Evolutionary conservation across 192 early-diverging fungal genomes (phyloP), one percentile per base, ranked within the genome.

Genomic region (Powellomyces hirtus): DNA sequence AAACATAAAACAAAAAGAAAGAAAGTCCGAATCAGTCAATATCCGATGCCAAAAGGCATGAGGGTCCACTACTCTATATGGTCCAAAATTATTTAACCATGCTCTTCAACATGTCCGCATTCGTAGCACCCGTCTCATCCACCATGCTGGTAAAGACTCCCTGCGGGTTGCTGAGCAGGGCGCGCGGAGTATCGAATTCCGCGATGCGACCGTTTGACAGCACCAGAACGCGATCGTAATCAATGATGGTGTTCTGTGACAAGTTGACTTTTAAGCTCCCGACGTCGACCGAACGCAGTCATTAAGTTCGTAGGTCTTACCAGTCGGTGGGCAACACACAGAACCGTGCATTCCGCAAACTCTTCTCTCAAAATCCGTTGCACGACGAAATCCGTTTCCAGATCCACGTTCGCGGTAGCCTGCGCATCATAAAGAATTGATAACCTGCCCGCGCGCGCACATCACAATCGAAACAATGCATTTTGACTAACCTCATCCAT

Each of bases 371-470:
- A 80, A 0, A 84, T 82, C 69, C 79, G 75, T 71, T 94, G 92
- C 57, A 94, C 88, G 44, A 86, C 68, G 6, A 84, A 83, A 66
- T 95, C 93, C 1, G 92, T 94, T 53, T 88, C 67, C 1, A 59
- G 46, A 34, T 59, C 57, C 5, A 59, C 58, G 37, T 59, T 59
- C 4, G 65, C 22, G 24, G 65, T 38, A 20, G 65, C 50, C 10
- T 67, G 33, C 33, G 27, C 50, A 14, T 57, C 26, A 11, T 34
- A 20, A 7, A 67, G 36, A 10, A 67, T 57, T 16, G 51, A n/a
- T n/a, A n/a, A n/a, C n/a, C n/a, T n/a, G n/a, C n/a, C n/a, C n/a
- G n/a, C n/a, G 10, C 8, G 40, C 40, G 40, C 18, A 18, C 40
- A 18, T 18, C 40, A 8, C 14, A 52, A 7, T 20, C 24, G 11